Conservation (phyloP, 495 filamentous ascomycete genomes). For the Neurospora sp. region DNA sequence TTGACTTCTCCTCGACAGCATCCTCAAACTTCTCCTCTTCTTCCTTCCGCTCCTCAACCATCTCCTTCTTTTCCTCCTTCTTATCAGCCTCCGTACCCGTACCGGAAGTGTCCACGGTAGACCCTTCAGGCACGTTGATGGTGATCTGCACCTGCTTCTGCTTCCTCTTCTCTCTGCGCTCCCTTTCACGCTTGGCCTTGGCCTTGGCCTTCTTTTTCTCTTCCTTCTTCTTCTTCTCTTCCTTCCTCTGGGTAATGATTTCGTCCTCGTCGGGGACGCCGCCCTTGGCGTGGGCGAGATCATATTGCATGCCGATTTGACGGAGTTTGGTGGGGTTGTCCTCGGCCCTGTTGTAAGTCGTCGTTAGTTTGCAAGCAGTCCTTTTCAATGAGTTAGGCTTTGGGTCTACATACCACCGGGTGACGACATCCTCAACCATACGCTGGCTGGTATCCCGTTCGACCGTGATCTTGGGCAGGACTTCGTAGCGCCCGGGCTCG, state of each 20-base stretch:
- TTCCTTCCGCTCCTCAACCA: slow-evolving; percentile 8
- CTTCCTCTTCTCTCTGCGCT: slow-evolving; percentile 22
- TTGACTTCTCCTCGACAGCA: slow-evolving; percentile 6
- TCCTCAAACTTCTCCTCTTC: slow-evolving; percentile 10
- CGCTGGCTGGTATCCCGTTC: slow-evolving; percentile 30
- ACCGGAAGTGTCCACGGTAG: background rate
- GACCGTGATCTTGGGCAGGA: slow-evolving; percentile 65
- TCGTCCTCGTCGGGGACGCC: slow-evolving; percentile 58
- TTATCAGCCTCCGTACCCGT: background rate
- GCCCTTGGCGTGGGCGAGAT: slow-evolving; percentile 60
- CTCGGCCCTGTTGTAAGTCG: slow-evolving; percentile 25
- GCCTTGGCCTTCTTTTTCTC: slow-evolving; percentile 16
- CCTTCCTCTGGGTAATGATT: slow-evolving; percentile 40
- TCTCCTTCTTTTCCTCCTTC: slow-evolving; percentile 6
- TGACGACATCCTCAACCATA: slow-evolving; percentile 50
- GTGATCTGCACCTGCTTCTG: slow-evolving; percentile 5
- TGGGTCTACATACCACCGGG: slow-evolving; percentile 21
- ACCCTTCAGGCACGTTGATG: background rate
- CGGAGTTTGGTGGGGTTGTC: slow-evolving; percentile 58
- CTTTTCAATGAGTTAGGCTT: background rate
- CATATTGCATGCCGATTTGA: slow-evolving; percentile 60
- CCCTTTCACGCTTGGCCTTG: slow-evolving; percentile 36
- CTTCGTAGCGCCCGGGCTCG: slow-evolving; percentile 59
- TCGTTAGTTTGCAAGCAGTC: background rate
- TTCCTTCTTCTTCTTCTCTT: slow-evolving; percentile 16